A percentile compares a stretch with the other conserved stretches of the same genome.
These are phyloP conservation scores for Nemania bipapillata DNA, from an alignment of 2,329 filamentous ascomycete genomes.

Conservation along the genomic window DNA sequence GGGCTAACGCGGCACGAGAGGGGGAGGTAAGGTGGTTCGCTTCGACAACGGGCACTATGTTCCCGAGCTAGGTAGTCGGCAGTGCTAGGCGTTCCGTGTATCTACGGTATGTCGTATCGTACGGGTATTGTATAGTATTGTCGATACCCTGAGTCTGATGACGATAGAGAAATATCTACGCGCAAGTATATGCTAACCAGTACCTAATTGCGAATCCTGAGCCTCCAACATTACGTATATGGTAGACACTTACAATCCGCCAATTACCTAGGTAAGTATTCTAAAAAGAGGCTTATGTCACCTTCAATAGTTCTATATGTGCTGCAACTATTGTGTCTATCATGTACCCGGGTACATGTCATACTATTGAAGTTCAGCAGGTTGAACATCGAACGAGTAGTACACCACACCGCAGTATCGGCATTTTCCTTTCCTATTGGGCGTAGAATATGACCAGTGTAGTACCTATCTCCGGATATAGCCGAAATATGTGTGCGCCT, in stretches of 20 bases:
- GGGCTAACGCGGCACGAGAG: neutral
- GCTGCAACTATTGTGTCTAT: too few species aligned
- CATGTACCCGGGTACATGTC: too few species aligned
- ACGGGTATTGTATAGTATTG: neutral
- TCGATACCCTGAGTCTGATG: neutral
- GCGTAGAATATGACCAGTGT: neutral
- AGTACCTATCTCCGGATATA: slow-evolving; percentile 24
- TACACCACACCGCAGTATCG: neutral
- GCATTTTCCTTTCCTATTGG: slow-evolving; percentile 3
- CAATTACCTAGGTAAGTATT: neutral
- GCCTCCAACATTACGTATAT: neutral
- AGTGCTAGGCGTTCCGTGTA: neutral
- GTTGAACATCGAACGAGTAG: neutral
- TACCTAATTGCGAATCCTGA: neutral
- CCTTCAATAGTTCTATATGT: slow-evolving; percentile 1
- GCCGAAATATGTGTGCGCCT: slow-evolving; percentile 11
- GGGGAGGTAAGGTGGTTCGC: neutral
- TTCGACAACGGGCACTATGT: slow-evolving; percentile 26
- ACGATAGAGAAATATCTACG: neutral
- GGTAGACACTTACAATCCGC: neutral
- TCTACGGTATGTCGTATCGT: neutral
- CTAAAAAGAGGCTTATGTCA: neutral
- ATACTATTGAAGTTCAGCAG: neutral
- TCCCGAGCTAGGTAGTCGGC: slow-evolving; percentile 29
- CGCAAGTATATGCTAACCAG: neutral